Base-by-base conservation (phyloP, 441 rosid species). In the Pelargonium cotyledonis region DNA sequence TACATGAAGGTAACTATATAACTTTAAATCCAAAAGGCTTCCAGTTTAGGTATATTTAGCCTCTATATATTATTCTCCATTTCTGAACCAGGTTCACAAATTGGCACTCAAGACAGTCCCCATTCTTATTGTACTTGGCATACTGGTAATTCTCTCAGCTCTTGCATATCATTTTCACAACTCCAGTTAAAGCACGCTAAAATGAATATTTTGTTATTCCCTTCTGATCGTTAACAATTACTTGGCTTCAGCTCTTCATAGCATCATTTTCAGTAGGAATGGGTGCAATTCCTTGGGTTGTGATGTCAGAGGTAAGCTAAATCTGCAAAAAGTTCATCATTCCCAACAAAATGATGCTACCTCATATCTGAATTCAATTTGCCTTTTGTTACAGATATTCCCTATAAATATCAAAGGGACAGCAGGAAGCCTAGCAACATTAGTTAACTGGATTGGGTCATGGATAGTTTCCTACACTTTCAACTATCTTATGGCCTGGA, bases 201-300 rank as follows among this genome's bases (percentile, higher is more conserved):
- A 0, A 11, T 70, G 55, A 29, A 10, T 65, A n/a, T 12, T 35
- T n/a, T 68, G 4, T 68, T 10, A 65, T 31, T 14, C 8, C 11
- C n/a, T 1, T 16, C 66, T 58, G 66, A 64, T 18, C 49, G 14
- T 76, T 66, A 6, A 67, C 47, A 40, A 19, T 72, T 18, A 63
- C 29, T 23, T 72, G 70, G 51, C 47, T 60, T 44, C 85, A 94
- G 95, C 79, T 88, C 62, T 94, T 84, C 82, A 81, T 91, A 81
- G 83, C 85, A 66, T 78, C 95, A 4, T 94, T 94, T 80, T 89
- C 96, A 1, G 85, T 86, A 53, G 99, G 99, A 77, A 87, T 94
- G 95, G 96, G 97, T 61, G 92, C 96, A 16, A 85, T 89, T 83
- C 97, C 97, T 14, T 90, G 97, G 97, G 98, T 93, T 0, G 77